phyloP scores from a whole-genome alignment of 2,329 filamentous ascomycete genomes.

The Rosellinia necatrix region DNA sequence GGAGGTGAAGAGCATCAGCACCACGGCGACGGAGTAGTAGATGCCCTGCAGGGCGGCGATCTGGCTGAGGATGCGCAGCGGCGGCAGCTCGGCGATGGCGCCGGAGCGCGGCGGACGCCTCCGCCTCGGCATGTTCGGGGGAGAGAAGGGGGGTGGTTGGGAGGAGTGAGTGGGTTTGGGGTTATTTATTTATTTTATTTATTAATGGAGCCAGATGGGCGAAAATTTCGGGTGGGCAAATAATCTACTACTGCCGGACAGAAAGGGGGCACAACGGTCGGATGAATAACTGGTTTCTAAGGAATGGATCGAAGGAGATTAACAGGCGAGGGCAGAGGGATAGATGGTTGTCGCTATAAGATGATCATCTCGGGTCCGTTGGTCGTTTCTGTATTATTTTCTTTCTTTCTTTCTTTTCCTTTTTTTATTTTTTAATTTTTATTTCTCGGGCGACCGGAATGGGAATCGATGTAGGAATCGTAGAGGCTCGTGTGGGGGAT shows the following conservation, averaged over 20 bases:
- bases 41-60: slow-evolving; percentile 61
- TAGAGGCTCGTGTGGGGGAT: neutral
- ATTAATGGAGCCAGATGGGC: neutral
- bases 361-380: slow-evolving; percentile 29
- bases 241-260: no score
- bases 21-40: slow-evolving; percentile 57
- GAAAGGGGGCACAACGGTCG: neutral
- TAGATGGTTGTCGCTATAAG: slow-evolving; percentile 24
- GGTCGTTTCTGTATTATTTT: neutral
- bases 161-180: neutral
- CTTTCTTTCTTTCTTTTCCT: no score
- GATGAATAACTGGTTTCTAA: slow-evolving; percentile 16
- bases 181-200: neutral
- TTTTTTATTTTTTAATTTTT: no score
- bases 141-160: neutral
- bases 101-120: slow-evolving; percentile 63
- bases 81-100: slow-evolving; percentile 64
- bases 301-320: slow-evolving; percentile 25
- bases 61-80: slow-evolving; percentile 62
- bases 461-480: no score
- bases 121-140: slow-evolving; percentile 52
- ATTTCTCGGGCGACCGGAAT: neutral
- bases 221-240: no score
- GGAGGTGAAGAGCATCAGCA: slow-evolving; percentile 62
- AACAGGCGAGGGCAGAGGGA: slow-evolving; percentile 7